Base-by-base conservation (phyloP, 805 yeast species). In the Wickerhamomyces subpelliculosus region DNA sequence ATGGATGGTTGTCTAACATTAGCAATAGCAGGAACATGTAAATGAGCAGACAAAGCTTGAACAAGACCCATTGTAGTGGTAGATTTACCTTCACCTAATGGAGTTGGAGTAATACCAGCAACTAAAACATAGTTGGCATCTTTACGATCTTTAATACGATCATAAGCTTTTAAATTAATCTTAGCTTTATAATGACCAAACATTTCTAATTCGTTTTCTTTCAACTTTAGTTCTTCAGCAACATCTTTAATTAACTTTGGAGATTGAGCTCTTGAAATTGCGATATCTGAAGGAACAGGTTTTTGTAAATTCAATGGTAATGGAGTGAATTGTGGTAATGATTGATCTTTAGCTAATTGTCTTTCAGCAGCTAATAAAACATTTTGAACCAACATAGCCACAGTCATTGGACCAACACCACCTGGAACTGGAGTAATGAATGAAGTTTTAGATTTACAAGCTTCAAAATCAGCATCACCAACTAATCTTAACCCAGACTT, bases 331-430 rank as follows among this genome's bases (percentile, higher is more conserved):
- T 46, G 44, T 30, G 54, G 51, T 24, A 48, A 31, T 38, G 53
- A 50, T 10, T 55, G 49, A 23, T 45, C 45, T 17, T 49, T 38
- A n/a, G 49, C 46, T 19, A 55, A 43, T 21, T 51, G 68, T 44
- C 69, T 67, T 57, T 78, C 71, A 28, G 93, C 89, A 36, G 89
- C 82, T 39, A 68, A 62, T 27, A 78, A 65, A 22, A 84, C 88
- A 57, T 84, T 84, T 47, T 77, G 78, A 58, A 82, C 74, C 40
- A 84, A 66, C 77, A 80, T 80, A 21, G 93, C 93, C 33, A 84
- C 90, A 12, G 94, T 84, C 94, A 84, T 84, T 55, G 94, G 94
- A 37, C 94, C 94, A 46, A 84, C 94, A 48, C 94, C 94, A 58
- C 94, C 94, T 37, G 94, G 94, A 41, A 84, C 94, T 9, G 94